Conservation (phyloP, 371 early-diverging fungal genomes). For the Mortierella sp. region DNA sequence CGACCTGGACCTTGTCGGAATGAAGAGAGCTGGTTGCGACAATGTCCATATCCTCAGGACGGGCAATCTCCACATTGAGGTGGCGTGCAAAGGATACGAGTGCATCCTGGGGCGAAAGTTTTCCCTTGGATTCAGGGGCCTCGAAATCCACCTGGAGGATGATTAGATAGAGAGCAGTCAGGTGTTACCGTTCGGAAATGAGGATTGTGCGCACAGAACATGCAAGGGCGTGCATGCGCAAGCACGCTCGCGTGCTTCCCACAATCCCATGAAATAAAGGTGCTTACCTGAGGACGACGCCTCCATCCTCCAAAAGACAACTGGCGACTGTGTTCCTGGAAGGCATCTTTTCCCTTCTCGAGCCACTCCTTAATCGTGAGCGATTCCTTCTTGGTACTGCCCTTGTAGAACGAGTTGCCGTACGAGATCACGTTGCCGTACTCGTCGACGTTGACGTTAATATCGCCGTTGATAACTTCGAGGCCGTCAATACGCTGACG, state of each 20-base stretch:
- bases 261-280: no score
- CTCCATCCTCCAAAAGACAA: constrained; percentile 43
- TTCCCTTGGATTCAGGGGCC: constrained; percentile 8
- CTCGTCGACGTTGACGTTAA: constrained; percentile 82
- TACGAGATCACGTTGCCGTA: constrained; percentile 76
- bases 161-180: not conserved
- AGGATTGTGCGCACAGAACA: no score
- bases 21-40: constrained; percentile 32
- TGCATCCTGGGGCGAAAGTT: constrained; percentile 54
- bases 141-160: not conserved
- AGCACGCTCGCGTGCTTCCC: no score
- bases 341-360: constrained; percentile 21
- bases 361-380: constrained; percentile 39
- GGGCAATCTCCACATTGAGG: constrained; percentile 51
- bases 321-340: constrained; percentile 35
- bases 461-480: constrained; percentile 83
- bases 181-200: no score
- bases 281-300: constrained; percentile 23
- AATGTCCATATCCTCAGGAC: constrained; percentile 51
- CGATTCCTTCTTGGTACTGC: not conserved
- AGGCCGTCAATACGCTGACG: constrained; percentile 78
- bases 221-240: no score
- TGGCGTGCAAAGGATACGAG: constrained; percentile 48
- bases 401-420: constrained; percentile 75
- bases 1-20: constrained; percentile 46